Percentiles rank a stretch among this genome's conserved stretches.
These are phyloP conservation scores for Tanacetum coccineum DNA, from an alignment of 129 eudicot genomes.

Conservation along the genomic window DNA sequence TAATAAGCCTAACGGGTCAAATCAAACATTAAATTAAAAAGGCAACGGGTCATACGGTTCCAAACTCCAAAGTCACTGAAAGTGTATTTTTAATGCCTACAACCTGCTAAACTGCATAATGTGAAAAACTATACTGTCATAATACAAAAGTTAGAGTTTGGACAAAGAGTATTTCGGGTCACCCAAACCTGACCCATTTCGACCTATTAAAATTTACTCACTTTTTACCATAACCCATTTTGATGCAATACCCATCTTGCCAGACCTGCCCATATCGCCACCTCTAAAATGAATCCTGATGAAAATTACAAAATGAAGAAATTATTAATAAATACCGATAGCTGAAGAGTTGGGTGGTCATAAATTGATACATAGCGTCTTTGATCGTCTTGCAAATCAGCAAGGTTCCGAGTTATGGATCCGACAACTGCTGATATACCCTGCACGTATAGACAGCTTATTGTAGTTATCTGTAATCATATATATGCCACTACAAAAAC, in stretches of 20 bases:
- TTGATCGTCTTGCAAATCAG: slow-evolving; percentile 38
- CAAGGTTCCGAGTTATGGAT: slow-evolving; percentile 55
- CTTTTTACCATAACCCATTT: neutral
- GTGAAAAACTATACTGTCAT: no score
- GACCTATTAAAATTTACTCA: neutral
- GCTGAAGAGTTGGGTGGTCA: slow-evolving; percentile 44
- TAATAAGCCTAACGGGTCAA: neutral
- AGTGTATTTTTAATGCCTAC: neutral
- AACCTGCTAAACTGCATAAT: neutral
- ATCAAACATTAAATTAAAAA: neutral
- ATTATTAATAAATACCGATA: slow-evolving; percentile 29
- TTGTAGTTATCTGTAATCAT: neutral
- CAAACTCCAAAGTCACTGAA: neutral
- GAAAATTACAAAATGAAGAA: slow-evolving; percentile 5
- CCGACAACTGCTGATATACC: slow-evolving; percentile 66
- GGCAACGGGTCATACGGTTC: neutral
- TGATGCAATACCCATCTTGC: neutral
- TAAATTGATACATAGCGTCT: slow-evolving; percentile 45
- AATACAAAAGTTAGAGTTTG: neutral
- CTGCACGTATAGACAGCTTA: slow-evolving; percentile 31
- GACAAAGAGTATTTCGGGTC: neutral
- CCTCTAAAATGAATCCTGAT: neutral
- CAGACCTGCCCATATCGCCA: neutral
- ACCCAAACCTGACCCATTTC: neutral
- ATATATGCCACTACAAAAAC: neutral